phyloP scores from a whole-genome alignment of 1,139 yeast species.

The Protomyces gravidus region DNA sequence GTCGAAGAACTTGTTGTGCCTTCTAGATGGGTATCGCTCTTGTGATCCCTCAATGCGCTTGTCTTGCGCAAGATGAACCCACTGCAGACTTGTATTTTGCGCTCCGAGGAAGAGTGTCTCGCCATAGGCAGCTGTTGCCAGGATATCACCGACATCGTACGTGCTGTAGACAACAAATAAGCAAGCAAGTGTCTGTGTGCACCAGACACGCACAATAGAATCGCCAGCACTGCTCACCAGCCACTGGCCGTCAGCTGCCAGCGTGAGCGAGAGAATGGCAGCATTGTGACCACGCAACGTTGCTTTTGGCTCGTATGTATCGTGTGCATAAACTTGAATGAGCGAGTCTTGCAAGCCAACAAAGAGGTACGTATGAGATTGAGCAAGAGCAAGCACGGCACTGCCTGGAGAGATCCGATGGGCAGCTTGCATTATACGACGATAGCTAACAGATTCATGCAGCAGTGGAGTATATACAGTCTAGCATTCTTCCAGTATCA shows the following conservation, averaged over 20 bases:
- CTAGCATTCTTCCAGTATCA: not conserved
- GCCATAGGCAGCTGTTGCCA: slow-evolving; percentile 59
- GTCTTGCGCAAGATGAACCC: slow-evolving; percentile 47
- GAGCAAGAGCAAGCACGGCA: slow-evolving; percentile 63
- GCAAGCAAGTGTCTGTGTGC: slow-evolving; percentile 44
- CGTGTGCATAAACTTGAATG: slow-evolving; percentile 55
- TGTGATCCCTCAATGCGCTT: slow-evolving; percentile 30
- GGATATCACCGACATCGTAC: slow-evolving; percentile 89
- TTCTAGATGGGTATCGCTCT: slow-evolving; percentile 42
- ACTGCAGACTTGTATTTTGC: slow-evolving; percentile 82
- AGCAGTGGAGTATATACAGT: not conserved
- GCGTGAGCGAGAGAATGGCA: slow-evolving; percentile 64
- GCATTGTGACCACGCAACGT: slow-evolving; percentile 57
- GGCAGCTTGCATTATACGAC: slow-evolving; percentile 4
- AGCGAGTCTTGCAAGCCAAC: slow-evolving; percentile 95
- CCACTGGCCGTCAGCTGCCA: slow-evolving; percentile 55
- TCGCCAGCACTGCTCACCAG: slow-evolving; percentile 88
- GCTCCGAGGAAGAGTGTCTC: slow-evolving; percentile 77
- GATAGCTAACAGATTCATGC: not conserved
- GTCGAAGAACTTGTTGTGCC: slow-evolving; percentile 86
- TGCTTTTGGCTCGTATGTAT: slow-evolving; percentile 54
- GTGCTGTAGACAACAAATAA: slow-evolving; percentile 72
- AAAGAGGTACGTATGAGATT: slow-evolving; percentile 59
- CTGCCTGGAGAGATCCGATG: slow-evolving; percentile 12
- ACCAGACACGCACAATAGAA: slow-evolving; percentile 83